phyloP scores from a whole-genome alignment of 2,329 filamentous ascomycete genomes.

The Aspergillus sp. region DNA sequence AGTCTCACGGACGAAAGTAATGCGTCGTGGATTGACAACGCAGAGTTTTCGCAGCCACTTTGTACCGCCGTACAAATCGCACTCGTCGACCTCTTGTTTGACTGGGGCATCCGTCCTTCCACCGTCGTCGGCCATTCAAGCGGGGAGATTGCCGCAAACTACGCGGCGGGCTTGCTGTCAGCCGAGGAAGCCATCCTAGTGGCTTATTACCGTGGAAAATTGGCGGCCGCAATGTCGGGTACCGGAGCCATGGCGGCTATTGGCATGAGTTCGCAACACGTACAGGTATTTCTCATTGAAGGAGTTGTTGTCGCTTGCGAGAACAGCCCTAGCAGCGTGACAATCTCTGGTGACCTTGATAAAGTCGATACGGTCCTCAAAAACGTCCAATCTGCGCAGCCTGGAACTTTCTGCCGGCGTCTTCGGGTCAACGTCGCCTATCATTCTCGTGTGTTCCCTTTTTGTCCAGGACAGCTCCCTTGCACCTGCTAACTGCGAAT shows the following conservation, averaged over 20 bases:
- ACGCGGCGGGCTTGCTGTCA: conserved; percentile 24
- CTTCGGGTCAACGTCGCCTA: conserved; percentile 18
- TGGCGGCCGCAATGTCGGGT: conserved; percentile 1
- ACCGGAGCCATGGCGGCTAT: conserved; percentile 24
- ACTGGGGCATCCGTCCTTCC: conserved; percentile 9
- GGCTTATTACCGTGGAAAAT: conserved; percentile 22
- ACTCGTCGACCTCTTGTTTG: conserved; percentile 27
- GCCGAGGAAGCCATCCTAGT: conserved; percentile 17
- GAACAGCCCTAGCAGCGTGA: conserved; percentile 27
- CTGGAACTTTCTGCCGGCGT: conserved; percentile 7
- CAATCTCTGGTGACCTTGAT: conserved; percentile 19
- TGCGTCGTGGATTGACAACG: conserved; percentile 14
- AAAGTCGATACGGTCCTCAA: conserved; percentile 4
- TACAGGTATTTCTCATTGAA: conserved; percentile 10
- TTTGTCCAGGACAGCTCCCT: too few species aligned
- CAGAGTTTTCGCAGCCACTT: conserved; percentile 30
- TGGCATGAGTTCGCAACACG: conserved; percentile 13
- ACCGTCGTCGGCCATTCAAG: background rate
- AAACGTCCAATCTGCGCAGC: conserved; percentile 7
- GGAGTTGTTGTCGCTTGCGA: conserved; percentile 23
- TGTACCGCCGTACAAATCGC: conserved; percentile 35
- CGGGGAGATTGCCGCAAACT: conserved; percentile 37
- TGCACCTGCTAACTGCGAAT: too few species aligned
- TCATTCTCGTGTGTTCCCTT: conserved; percentile 16
- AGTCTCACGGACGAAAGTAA: too few species aligned